Conservation (phyloP, 2,329 filamentous ascomycete genomes). For the Huntiella moniliformis region DNA sequence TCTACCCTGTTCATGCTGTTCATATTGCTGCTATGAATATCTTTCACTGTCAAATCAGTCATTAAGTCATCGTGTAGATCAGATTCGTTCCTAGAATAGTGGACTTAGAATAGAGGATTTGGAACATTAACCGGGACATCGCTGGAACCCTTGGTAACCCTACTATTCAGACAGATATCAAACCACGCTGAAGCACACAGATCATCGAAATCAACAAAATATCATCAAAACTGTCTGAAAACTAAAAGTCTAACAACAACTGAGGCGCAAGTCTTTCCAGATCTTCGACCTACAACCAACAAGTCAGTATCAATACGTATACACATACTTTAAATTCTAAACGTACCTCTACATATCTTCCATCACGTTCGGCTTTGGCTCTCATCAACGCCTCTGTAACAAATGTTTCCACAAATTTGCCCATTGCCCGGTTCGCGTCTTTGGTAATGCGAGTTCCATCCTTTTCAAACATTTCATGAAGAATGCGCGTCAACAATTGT, state of each 20-base stretch:
- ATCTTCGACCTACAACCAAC: slow-evolving; percentile 46
- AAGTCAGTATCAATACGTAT: neutral
- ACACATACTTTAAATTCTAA: neutral
- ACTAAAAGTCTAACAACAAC: slow-evolving; percentile 66
- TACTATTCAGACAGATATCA: too few species aligned
- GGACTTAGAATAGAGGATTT: too few species aligned
- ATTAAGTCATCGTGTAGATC: too few species aligned
- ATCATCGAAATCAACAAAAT: too few species aligned
- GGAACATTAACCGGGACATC: too few species aligned
- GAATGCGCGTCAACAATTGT: slow-evolving; percentile 53
- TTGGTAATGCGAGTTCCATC: slow-evolving; percentile 54
- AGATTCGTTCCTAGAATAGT: too few species aligned
- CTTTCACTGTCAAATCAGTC: too few species aligned
- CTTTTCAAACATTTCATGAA: slow-evolving; percentile 62
- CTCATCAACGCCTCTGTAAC: slow-evolving; percentile 74
- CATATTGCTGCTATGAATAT: too few species aligned
- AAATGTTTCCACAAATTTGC: slow-evolving; percentile 81
- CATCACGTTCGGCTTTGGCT: slow-evolving; percentile 49
- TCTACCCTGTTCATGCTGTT: too few species aligned
- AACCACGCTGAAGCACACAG: too few species aligned
- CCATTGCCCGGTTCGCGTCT: slow-evolving; percentile 58
- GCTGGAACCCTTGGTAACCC: too few species aligned
- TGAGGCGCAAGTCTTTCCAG: slow-evolving; percentile 75
- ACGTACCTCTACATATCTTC: slow-evolving; percentile 56
- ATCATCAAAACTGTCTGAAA: neutral